Conservation (phyloP, 2,329 filamentous ascomycete genomes). For the Colletotrichum costaricense region DNA sequence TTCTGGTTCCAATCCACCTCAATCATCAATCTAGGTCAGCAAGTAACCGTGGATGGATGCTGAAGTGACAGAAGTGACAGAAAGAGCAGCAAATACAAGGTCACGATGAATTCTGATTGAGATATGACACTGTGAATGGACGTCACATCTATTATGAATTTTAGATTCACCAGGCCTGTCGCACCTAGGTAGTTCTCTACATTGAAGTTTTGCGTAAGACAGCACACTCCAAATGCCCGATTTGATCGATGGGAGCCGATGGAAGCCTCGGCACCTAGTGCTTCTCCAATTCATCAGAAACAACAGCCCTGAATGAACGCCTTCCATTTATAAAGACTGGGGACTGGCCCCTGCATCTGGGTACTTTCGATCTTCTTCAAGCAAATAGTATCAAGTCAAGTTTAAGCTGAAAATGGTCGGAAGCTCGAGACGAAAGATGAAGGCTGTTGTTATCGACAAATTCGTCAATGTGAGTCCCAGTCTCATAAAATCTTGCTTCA, state of each 20-base stretch:
- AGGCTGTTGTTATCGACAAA: slow-evolving; percentile 42
- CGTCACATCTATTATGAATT: not conserved
- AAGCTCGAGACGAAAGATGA: slow-evolving; percentile 38
- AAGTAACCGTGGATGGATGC: not conserved
- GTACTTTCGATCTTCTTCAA: not conserved
- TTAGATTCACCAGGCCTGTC: not conserved
- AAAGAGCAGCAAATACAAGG: not conserved
- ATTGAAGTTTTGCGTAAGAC: not conserved
- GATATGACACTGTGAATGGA: not conserved
- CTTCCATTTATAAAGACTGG: not conserved
- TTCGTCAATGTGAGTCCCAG: slow-evolving; percentile 39
- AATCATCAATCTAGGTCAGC: not conserved
- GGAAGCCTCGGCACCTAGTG: slow-evolving; percentile 6
- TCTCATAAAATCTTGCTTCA: not conserved
- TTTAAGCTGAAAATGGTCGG: not conserved
- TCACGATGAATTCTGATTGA: not conserved
- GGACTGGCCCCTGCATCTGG: too few relatives aligned
- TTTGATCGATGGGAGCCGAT: not conserved
- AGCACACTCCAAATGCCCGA: not conserved
- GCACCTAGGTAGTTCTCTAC: not conserved
- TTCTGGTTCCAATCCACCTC: not conserved
- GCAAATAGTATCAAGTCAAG: not conserved
- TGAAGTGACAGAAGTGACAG: not conserved
- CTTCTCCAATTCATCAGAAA: not conserved
- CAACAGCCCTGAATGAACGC: not conserved